phyloP scores from a whole-genome alignment of 768 basidiomycete genomes.

The Fibroporia radiculosa region DNA sequence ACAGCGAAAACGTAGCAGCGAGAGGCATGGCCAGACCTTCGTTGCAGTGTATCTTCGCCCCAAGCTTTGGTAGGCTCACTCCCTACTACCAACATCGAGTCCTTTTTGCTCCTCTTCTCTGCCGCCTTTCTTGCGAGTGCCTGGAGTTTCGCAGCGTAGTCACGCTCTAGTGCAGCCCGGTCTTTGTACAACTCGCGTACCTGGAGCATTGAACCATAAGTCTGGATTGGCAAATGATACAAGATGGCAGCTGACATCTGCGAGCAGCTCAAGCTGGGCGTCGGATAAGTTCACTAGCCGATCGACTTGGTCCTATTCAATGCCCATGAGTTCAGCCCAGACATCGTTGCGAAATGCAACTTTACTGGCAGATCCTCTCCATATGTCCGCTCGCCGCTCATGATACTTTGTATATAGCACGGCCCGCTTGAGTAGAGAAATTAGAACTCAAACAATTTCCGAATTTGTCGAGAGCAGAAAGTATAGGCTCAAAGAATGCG shows the following conservation, averaged over 20 bases:
- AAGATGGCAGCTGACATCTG: conserved; percentile 43
- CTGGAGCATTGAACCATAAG: conserved; percentile 29
- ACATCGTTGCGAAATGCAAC: conserved; percentile 1
- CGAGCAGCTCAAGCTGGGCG: conserved; percentile 54
- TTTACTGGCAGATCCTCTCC: conserved; percentile 49
- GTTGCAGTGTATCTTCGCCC: conserved; percentile 41
- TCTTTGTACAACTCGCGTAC: conserved; percentile 67
- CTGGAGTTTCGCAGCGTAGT: conserved; percentile 70
- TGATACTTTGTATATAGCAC: too few relatives aligned
- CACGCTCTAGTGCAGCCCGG: conserved; percentile 62
- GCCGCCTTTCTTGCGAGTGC: conserved; percentile 54
- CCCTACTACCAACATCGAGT: conserved; percentile 50
- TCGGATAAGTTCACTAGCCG: conserved; percentile 50
- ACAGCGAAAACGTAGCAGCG: background rate
- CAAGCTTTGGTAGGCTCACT: conserved; percentile 58
- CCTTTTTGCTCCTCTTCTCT: conserved; percentile 63
- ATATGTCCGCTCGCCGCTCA: conserved; percentile 30
- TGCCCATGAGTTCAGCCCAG: background rate
- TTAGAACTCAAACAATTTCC: too few relatives aligned
- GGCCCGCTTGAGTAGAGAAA: too few relatives aligned
- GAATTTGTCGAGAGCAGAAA: too few relatives aligned
- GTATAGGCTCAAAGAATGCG: too few relatives aligned
- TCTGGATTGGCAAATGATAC: conserved; percentile 3
- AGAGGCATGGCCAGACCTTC: conserved; percentile 37
- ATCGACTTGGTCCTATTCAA: conserved; percentile 66